Evolutionary conservation across 495 filamentous ascomycete genomes (phyloP).

Genomic region (Hypoxylon crocopeplum): DNA sequence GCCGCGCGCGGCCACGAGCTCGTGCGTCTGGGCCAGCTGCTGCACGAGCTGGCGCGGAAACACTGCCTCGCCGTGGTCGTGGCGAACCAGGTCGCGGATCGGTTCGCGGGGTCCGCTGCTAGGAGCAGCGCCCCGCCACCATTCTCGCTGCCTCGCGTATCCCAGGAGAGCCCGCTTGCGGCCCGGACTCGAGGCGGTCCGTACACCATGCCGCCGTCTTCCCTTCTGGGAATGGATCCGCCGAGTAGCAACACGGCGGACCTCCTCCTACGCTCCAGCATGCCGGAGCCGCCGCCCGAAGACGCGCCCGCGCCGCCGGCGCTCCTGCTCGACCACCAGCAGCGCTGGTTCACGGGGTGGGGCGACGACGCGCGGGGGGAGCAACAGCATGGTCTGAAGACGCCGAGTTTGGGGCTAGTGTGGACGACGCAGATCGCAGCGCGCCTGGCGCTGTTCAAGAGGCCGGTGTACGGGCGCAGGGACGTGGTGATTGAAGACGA

Average conservation of each 20-base stretch:
- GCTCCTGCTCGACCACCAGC: slow-evolving; percentile 83
- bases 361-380: slow-evolving; percentile 61
- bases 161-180: slow-evolving; percentile 50
- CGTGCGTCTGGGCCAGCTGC: slow-evolving; percentile 72
- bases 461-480: slow-evolving; percentile 51
- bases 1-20: slow-evolving; percentile 71
- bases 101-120: slow-evolving; percentile 63
- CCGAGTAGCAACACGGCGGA: slow-evolving; percentile 32
- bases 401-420: slow-evolving; percentile 82
- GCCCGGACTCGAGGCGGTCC: slow-evolving; percentile 33
- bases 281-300: slow-evolving; percentile 37
- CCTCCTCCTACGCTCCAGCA: slow-evolving; percentile 41
- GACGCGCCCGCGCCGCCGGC: slow-evolving; percentile 49
- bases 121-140: slow-evolving; percentile 16
- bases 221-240: slow-evolving; percentile 16
- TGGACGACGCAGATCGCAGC: slow-evolving; percentile 90
- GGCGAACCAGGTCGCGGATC: slow-evolving; percentile 94
- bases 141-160: slow-evolving; percentile 28
- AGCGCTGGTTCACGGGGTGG: slow-evolving; percentile 95
- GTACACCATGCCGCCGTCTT: slow-evolving; percentile 3
- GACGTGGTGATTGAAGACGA: slow-evolving; percentile 23
- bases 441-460: slow-evolving; percentile 79
- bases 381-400: slow-evolving; percentile 65
- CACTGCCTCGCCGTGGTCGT: slow-evolving; percentile 85
- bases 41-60: slow-evolving; percentile 75